phyloP scores from a whole-genome alignment of 2,329 filamentous ascomycete species.

The Cercospora brassicicola region DNA sequence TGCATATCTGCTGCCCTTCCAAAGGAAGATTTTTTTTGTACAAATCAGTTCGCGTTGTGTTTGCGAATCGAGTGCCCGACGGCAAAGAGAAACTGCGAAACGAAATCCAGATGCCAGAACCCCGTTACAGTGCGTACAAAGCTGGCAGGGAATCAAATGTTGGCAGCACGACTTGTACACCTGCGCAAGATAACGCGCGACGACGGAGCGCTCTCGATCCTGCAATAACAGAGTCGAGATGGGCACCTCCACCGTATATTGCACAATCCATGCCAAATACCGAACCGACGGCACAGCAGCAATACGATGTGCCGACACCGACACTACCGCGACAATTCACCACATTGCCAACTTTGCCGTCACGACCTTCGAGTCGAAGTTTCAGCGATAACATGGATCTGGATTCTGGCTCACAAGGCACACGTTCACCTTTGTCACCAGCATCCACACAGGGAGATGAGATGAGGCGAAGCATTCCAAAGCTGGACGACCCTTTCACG shows the following conservation, averaged over 20 bases:
- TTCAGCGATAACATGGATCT: slow-evolving; percentile 32
- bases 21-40: slow-evolving; percentile 86
- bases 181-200: slow-evolving; percentile 18
- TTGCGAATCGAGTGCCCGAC: slow-evolving; percentile 93
- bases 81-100: slow-evolving; percentile 90
- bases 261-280: slow-evolving; percentile 30
- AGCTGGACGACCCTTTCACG: slow-evolving; percentile 28
- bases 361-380: slow-evolving; percentile 34
- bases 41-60: slow-evolving; percentile 89
- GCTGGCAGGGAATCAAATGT: slow-evolving; percentile 51
- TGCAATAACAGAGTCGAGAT: slow-evolving; percentile 6
- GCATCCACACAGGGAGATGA: slow-evolving; percentile 19
- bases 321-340: slow-evolving; percentile 32
- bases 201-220: slow-evolving; percentile 25
- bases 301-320: slow-evolving; percentile 25
- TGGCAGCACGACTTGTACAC: slow-evolving; percentile 18
- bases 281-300: slow-evolving; percentile 32
- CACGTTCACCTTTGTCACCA: slow-evolving; percentile 24
- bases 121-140: slow-evolving; percentile 82
- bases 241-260: slow-evolving; percentile 14
- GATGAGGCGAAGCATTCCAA: slow-evolving; percentile 2
- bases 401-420: slow-evolving; percentile 27
- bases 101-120: slow-evolving; percentile 85
- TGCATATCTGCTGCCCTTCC: slow-evolving; percentile 87
- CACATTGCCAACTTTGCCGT: slow-evolving; percentile 32